Conservation (phyloP, 2,329 filamentous ascomycete genomes). For the Dryadomyces quercus-mongolicae region DNA sequence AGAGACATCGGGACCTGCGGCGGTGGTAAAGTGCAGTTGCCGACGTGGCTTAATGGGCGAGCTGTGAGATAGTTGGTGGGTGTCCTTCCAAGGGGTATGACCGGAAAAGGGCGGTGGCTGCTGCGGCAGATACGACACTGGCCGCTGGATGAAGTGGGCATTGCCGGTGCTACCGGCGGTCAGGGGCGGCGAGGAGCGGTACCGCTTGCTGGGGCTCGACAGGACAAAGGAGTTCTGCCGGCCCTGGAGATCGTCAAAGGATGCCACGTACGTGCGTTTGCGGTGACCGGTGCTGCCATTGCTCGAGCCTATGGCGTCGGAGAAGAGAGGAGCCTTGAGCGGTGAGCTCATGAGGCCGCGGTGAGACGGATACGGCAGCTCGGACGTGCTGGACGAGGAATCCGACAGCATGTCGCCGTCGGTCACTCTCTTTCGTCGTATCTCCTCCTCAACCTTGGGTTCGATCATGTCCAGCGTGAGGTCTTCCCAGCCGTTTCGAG, state of each 20-base stretch:
- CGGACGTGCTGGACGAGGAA: constrained; percentile 74
- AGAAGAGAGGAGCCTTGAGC: constrained; percentile 72
- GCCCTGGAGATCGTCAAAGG: constrained; percentile 33
- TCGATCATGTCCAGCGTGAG: constrained; percentile 78
- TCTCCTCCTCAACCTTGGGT: constrained; percentile 68
- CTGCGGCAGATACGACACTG: constrained; percentile 26
- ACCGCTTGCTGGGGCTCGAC: constrained; percentile 55
- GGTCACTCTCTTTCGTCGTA: constrained; percentile 58
- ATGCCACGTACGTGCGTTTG: constrained; percentile 50
- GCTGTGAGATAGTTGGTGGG: constrained; percentile 70
- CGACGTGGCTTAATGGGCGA: constrained; percentile 73
- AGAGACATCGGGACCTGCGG: constrained; percentile 59
- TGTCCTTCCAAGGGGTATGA: constrained; percentile 62
- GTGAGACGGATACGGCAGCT: constrained; percentile 52
- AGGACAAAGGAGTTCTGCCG: constrained; percentile 16
- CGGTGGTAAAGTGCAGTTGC: constrained; percentile 62
- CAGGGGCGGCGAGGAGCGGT: constrained; percentile 48
- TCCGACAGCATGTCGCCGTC: constrained; percentile 71
- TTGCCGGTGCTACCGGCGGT: constrained; percentile 59
- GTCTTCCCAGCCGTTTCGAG: constrained; percentile 90
- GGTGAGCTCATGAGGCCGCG: constrained; percentile 71
- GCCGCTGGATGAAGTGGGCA: constrained; percentile 42
- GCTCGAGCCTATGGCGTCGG: constrained; percentile 65
- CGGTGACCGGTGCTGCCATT: constrained; percentile 53
- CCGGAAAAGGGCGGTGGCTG: constrained; percentile 16